A percentile compares a stretch with the other conserved stretches of the same genome.
phyloP scores from a whole-genome alignment of 2,329 filamentous ascomycete species.

The Penicillium brasilianum region DNA sequence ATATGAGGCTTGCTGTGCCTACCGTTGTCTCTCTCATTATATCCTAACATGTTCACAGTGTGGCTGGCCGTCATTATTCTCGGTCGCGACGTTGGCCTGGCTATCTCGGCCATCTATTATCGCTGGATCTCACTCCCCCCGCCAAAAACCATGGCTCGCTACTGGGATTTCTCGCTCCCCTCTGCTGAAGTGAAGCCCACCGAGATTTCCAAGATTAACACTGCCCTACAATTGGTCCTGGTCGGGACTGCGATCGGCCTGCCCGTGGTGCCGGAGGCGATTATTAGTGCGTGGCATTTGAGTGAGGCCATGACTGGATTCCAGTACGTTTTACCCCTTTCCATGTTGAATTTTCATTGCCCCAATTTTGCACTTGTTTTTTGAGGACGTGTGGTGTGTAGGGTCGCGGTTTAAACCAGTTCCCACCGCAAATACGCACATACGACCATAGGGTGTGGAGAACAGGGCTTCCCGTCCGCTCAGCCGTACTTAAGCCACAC shows the following conservation, averaged over 20 bases:
- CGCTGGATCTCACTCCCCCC: constrained; percentile 92
- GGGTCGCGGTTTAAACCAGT: constrained; percentile 16
- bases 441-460: constrained; percentile 55
- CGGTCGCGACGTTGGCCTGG: constrained; percentile 82
- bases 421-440: constrained; percentile 28
- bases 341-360: background rate
- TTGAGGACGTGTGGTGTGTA: background rate
- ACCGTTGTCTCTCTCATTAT: background rate
- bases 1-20: background rate
- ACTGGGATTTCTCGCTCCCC: constrained; percentile 95
- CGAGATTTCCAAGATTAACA: constrained; percentile 71
- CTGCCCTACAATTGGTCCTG: constrained; percentile 83
- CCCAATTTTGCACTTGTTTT: background rate
- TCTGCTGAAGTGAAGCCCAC: constrained; percentile 53
- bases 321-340: constrained; percentile 42
- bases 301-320: constrained; percentile 64
- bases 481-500: constrained; percentile 56
- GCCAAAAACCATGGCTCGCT: constrained; percentile 88
- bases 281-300: constrained; percentile 58
- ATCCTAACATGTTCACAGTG: constrained; percentile 53
- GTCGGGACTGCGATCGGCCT: constrained; percentile 83
- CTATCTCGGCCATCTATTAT: constrained; percentile 88
- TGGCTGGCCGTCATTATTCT: constrained; percentile 92
- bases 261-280: constrained; percentile 69
- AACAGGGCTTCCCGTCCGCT: constrained; percentile 57